Conservation (phyloP, 192 early-diverging fungal genomes). For the Allomyces macrogynus region DNA sequence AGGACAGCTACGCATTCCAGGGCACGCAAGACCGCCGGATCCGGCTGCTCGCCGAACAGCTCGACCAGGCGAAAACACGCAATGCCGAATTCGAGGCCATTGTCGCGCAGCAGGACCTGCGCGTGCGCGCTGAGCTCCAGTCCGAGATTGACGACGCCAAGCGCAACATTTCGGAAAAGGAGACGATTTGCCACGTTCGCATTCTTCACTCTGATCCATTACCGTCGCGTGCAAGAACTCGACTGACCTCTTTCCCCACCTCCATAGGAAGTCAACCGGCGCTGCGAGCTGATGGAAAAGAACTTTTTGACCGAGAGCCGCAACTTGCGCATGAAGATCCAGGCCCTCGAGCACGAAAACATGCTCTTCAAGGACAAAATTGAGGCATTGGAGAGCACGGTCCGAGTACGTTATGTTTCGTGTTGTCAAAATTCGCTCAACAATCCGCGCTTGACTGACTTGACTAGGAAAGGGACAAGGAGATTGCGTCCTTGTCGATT, state of each 20-base stretch:
- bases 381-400: constrained; percentile 13
- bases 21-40: constrained; percentile 19
- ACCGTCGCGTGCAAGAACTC: no score
- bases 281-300: constrained; percentile 21
- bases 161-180: constrained; percentile 7
- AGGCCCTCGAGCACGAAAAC: constrained; percentile 21
- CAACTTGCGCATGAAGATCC: constrained; percentile 20
- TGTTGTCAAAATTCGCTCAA: no score
- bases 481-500: constrained; percentile 33
- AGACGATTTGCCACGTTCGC: constrained; percentile 5
- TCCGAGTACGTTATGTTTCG: constrained; percentile 13
- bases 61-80: not conserved
- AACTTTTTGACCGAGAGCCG: constrained; percentile 23
- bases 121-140: not conserved
- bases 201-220: no score
- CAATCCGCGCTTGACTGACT: no score
- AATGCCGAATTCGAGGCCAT: not conserved
- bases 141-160: constrained; percentile 6
- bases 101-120: constrained; percentile 8
- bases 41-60: constrained; percentile 21
- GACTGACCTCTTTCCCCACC: no score
- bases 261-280: no score
- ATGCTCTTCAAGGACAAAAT: constrained; percentile 14
- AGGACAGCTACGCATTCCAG: constrained; percentile 19
- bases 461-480: constrained; percentile 29